Percentiles rank a stretch among this genome's conserved stretches.
phyloP scores from a whole-genome alignment of 148 eudicot species.

The Vaccinium myrtillus region DNA sequence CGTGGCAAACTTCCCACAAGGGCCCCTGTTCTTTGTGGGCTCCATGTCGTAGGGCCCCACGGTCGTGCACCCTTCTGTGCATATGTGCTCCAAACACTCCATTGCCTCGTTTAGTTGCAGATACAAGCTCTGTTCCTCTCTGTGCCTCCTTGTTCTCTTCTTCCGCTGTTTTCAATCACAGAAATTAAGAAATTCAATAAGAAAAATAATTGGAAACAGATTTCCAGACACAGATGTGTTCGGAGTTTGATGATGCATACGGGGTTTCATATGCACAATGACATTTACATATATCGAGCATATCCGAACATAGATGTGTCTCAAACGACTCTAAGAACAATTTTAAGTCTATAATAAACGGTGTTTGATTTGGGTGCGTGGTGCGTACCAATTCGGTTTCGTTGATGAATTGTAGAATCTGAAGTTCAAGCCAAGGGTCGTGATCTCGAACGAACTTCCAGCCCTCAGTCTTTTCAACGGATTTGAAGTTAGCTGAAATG shows the following conservation, averaged over 20 bases:
- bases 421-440: constrained; percentile 84
- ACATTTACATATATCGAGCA: background rate
- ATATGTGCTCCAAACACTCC: constrained; percentile 86
- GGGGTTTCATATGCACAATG: background rate
- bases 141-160: constrained; percentile 60
- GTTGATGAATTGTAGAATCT: constrained; percentile 85
- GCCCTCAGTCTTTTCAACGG: constrained; percentile 73
- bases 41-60: constrained; percentile 80
- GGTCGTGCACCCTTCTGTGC: constrained; percentile 82
- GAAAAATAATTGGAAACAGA: background rate
- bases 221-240: background rate
- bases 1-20: constrained; percentile 64
- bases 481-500: constrained; percentile 48
- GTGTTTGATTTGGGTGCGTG: constrained; percentile 4
- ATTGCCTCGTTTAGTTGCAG: constrained; percentile 77
- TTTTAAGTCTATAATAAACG: background rate
- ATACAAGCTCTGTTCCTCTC: constrained; percentile 57
- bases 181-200: background rate
- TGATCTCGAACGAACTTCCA: constrained; percentile 76
- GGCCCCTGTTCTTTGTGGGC: constrained; percentile 50
- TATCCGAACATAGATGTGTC: background rate
- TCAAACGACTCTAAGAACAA: no score
- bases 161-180: constrained; percentile 51
- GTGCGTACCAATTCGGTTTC: constrained; percentile 67
- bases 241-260: background rate